Conservation (phyloP, 2,329 filamentous ascomycete genomes). For the Xylariaceae sp. region DNA sequence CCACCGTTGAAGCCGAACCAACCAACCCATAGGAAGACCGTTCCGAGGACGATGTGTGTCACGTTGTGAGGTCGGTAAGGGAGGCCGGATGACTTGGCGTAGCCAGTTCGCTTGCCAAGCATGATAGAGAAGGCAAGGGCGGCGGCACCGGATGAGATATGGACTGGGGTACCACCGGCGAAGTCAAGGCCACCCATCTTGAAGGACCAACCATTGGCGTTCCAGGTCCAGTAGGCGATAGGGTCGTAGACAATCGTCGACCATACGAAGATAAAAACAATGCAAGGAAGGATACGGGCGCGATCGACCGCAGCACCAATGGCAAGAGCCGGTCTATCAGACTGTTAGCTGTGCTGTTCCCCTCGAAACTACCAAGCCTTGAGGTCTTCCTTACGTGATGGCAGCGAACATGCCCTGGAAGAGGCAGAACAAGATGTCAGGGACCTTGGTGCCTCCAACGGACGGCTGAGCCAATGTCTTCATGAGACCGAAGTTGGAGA, state of each 20-base stretch:
- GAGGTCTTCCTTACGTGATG: constrained; percentile 74
- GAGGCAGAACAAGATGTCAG: constrained; percentile 78
- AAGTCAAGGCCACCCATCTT: constrained; percentile 68
- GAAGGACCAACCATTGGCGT: constrained; percentile 66
- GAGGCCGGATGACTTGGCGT: constrained; percentile 56
- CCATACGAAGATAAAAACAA: constrained; percentile 68
- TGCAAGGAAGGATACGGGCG: constrained; percentile 56
- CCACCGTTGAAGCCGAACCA: constrained; percentile 98
- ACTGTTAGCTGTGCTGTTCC: neutral
- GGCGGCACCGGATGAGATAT: constrained; percentile 68
- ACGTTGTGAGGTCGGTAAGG: constrained; percentile 71
- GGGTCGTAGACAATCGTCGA: constrained; percentile 68
- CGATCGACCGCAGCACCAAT: constrained; percentile 59
- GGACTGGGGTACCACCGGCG: constrained; percentile 70
- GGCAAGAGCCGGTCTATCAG: constrained; percentile 47
- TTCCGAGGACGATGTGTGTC: constrained; percentile 69
- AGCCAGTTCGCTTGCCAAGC: constrained; percentile 64
- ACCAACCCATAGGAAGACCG: constrained; percentile 80
- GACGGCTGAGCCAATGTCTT: constrained; percentile 73
- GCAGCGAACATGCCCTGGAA: constrained; percentile 88
- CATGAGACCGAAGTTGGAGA: constrained; percentile 77
- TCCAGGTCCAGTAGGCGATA: constrained; percentile 76
- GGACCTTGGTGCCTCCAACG: constrained; percentile 65
- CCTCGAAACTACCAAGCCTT: too few species aligned
- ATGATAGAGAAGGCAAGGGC: constrained; percentile 71